Evolutionary conservation across 345 rosid species (phyloP), one percentile per base, ranked within the genome.

Genomic region (Litchi chinensis): DNA sequence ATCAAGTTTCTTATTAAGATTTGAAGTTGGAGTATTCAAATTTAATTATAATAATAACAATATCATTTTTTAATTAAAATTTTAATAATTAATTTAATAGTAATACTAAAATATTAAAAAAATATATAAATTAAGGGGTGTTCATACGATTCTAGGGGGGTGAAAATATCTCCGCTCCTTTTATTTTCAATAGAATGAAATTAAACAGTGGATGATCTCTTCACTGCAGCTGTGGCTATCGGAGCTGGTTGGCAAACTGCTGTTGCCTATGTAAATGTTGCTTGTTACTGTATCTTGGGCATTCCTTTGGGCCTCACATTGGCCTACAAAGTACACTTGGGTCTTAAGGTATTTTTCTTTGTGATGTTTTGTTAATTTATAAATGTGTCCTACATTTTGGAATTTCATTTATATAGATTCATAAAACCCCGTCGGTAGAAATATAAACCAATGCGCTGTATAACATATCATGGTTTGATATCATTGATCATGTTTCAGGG

Each of bases 231-330:
- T 24, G 87, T 88, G 70, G 93, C 93, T 0, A 44, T 90, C 76
- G 93, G 92, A 54, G 93, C 91, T 5, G 93, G 93, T 65, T 91
- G 97, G 97, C 97, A 91, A 86, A 84, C 85, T 2, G 37, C 40
- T 0, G 90, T 93, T 0, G 93, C 93, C 0, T 90, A 88, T 68
- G 90, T 89, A 77, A 93, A 91, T 68, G 79, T 90, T 74, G 91
- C 44, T 3, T 91, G 95, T 78, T 91, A 91, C 78, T 90, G 91
- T 52, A 5, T 87, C 62, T 77, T 85, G 22, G 93, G 95, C 0
- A 65, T 91, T 64, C 95, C 95, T 28, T 37, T 85, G 22, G 92
- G 95, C 88, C n/a, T 93, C 32, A 6, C 88, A 4, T 65, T 93
- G n/a, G 93, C 93, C 19, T 89, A 81, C 83, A 88, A 85, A 72